These are phyloP conservation scores for Ramaria sp. DNA, from an alignment of 768 basidiomycete genomes.

Conservation along the genomic window DNA sequence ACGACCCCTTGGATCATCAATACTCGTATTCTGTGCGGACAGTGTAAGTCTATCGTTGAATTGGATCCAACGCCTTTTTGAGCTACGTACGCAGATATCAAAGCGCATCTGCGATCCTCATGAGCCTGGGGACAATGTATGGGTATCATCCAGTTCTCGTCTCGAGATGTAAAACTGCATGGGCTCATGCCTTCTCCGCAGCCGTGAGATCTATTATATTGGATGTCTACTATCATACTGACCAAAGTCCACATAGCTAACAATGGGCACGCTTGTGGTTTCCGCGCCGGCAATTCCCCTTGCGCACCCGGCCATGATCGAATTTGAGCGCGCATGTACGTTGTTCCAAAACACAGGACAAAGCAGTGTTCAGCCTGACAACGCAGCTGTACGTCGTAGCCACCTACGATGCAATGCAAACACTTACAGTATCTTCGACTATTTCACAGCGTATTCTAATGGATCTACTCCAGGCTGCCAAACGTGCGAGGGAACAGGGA, in stretches of 20 bases:
- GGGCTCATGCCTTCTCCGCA: conserved; percentile 7
- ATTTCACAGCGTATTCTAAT: neutral
- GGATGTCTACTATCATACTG: neutral
- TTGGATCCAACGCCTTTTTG: neutral
- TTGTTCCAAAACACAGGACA: conserved; percentile 16
- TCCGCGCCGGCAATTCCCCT: conserved; percentile 8
- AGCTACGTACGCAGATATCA: neutral
- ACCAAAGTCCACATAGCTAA: neutral
- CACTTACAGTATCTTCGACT: neutral
- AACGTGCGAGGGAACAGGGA: conserved; percentile 5
- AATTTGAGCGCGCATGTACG: conserved; percentile 7
- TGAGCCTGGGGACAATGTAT: neutral
- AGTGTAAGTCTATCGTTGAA: neutral
- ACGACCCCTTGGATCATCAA: conserved; percentile 5
- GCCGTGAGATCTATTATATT: neutral
- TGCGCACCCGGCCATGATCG: conserved; percentile 8
- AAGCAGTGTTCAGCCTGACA: conserved; percentile 59
- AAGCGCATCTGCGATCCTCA: conserved; percentile 4
- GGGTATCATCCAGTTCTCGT: conserved; percentile 4
- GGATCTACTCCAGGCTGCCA: conserved; percentile 3
- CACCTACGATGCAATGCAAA: neutral
- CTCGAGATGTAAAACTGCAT: conserved; percentile 8
- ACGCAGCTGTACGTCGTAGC: conserved; percentile 41
- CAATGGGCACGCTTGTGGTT: conserved; percentile 8
- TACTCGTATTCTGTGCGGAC: conserved; percentile 5